Evolutionary conservation across 2,329 filamentous ascomycete species (phyloP).

Genomic region (Trichophyton simii): DNA sequence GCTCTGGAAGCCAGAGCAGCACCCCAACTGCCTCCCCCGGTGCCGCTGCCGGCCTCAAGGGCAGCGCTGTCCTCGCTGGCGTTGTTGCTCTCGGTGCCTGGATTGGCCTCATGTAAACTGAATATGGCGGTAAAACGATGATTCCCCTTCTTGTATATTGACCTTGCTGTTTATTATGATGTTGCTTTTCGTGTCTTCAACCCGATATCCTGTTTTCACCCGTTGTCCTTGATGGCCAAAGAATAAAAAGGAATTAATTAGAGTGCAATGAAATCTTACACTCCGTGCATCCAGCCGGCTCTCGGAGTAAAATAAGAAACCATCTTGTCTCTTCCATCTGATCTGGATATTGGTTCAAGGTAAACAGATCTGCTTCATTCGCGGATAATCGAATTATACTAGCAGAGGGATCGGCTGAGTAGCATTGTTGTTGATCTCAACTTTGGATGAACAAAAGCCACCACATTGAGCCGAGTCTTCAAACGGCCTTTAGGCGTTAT

Average conservation of each 20-base stretch:
- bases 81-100: not conserved
- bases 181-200: not conserved
- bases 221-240: not conserved
- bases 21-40: not conserved
- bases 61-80: not conserved
- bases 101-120: not conserved
- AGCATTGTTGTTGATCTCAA: too few species aligned
- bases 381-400: too few species aligned
- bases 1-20: not conserved
- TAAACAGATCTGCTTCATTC: too few species aligned
- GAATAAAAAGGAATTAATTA: not conserved
- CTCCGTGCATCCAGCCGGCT: not conserved
- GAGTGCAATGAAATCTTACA: not conserved
- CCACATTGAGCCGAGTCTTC: too few species aligned
- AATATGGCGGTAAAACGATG: not conserved
- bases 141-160: not conserved
- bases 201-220: not conserved
- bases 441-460: too few species aligned
- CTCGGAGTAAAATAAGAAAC: not conserved
- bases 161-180: not conserved
- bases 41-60: not conserved
- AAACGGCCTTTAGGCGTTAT: too few species aligned
- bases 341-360: too few species aligned
- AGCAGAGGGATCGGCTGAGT: too few species aligned
- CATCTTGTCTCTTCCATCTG: not conserved